Percentiles rank a stretch among this genome's conserved stretches.
phyloP scores from a whole-genome alignment of 192 early-diverging fungal species.

The Backusella macrospora region DNA sequence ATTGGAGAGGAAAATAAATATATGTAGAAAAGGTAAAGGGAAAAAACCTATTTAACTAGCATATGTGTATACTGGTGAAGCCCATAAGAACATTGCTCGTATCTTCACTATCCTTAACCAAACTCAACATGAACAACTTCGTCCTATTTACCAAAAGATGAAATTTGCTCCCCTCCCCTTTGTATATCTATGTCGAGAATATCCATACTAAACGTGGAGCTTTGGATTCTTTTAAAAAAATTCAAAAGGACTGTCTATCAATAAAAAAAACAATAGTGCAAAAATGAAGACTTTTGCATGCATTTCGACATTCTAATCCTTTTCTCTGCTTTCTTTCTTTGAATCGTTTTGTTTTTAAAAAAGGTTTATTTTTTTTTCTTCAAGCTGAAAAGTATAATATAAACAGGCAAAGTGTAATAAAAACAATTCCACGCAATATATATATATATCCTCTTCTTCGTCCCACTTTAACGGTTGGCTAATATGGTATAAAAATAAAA shows the following conservation, averaged over 20 bases:
- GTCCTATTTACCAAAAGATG: slow-evolving; percentile 90
- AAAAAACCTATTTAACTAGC: no score
- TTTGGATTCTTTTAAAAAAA: slow-evolving; percentile 78
- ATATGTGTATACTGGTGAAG: slow-evolving; percentile 52
- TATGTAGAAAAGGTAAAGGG: not conserved
- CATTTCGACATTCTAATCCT: not conserved
- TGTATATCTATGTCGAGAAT: slow-evolving; percentile 98
- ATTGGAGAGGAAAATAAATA: slow-evolving; percentile 10
- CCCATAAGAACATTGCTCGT: slow-evolving; percentile 93
- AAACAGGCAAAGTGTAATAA: not conserved
- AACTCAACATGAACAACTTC: slow-evolving; percentile 86
- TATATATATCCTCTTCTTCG: not conserved
- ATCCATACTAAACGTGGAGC: slow-evolving; percentile 95
- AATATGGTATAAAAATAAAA: not conserved
- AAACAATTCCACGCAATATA: not conserved
- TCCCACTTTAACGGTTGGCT: slow-evolving; percentile 13
- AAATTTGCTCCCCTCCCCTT: slow-evolving; percentile 95
- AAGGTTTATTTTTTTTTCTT: not conserved
- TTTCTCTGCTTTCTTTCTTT: not conserved
- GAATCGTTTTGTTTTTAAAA: not conserved
- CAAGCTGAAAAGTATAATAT: no score
- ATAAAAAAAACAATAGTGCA: slow-evolving; percentile 42
- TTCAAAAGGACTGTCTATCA: slow-evolving; percentile 85
- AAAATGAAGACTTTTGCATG: not conserved
- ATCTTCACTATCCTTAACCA: slow-evolving; percentile 96